phyloP scores from a whole-genome alignment of 441 rosid genomes.

The Aleurites moluccanus region DNA sequence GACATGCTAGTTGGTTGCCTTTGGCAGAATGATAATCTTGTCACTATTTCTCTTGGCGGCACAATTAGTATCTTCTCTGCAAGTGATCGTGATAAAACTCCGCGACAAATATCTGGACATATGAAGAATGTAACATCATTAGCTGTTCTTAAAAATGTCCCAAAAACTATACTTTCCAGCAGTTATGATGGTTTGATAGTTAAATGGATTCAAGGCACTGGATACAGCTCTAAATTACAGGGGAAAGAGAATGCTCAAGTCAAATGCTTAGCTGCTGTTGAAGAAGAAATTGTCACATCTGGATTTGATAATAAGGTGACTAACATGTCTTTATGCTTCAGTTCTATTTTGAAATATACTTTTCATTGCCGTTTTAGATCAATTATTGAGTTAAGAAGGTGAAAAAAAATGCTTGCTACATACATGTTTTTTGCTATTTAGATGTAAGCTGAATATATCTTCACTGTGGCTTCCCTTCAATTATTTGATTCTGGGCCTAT shows the following conservation, averaged over 20 bases:
- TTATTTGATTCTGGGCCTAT: neutral
- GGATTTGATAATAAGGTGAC: slow-evolving; percentile 90
- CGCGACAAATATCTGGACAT: slow-evolving; percentile 74
- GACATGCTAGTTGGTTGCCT: slow-evolving; percentile 97
- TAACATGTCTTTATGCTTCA: slow-evolving; percentile 2
- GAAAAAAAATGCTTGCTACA: neutral
- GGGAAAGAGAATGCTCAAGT: slow-evolving; percentile 77
- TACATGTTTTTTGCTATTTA: neutral
- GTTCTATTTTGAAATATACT: neutral
- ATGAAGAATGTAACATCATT: slow-evolving; percentile 81
- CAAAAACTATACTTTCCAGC: slow-evolving; percentile 64
- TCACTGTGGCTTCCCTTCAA: neutral
- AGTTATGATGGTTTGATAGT: slow-evolving; percentile 92
- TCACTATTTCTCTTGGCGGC: slow-evolving; percentile 91
- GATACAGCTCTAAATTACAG: slow-evolving; percentile 68
- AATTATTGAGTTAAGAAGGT: neutral
- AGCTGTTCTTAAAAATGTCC: slow-evolving; percentile 57
- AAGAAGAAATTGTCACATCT: slow-evolving; percentile 77
- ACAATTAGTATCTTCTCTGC: slow-evolving; percentile 74
- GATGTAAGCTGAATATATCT: neutral
- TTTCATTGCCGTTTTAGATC: neutral
- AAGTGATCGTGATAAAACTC: slow-evolving; percentile 69
- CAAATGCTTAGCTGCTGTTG: slow-evolving; percentile 83
- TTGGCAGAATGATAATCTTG: slow-evolving; percentile 85
- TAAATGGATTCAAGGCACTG: slow-evolving; percentile 87